phyloP scores from a whole-genome alignment of 1,284 basidiomycete species.

The Tilletia setariae region DNA sequence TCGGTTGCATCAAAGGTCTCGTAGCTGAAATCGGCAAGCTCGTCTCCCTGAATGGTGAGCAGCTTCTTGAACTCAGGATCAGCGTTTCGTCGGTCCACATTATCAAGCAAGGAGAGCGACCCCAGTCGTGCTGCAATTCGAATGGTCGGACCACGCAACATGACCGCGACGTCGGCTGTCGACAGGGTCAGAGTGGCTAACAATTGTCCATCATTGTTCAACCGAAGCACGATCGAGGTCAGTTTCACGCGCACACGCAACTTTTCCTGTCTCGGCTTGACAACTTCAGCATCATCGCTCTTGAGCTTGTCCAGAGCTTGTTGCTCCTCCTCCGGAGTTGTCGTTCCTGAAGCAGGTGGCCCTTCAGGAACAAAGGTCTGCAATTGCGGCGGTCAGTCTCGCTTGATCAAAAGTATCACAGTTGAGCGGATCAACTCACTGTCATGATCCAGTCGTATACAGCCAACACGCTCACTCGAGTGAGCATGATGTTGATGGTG shows the following conservation, averaged over 20 bases:
- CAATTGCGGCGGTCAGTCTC: background rate
- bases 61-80: conserved; percentile 76
- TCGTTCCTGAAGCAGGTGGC: background rate
- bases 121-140: conserved; percentile 80
- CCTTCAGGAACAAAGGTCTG: conserved; percentile 13
- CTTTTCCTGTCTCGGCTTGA: conserved; percentile 59
- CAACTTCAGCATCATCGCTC: conserved; percentile 25
- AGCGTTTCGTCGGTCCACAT: conserved; percentile 60
- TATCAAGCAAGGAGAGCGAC: conserved; percentile 78
- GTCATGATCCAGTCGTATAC: conserved; percentile 98
- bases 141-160: conserved; percentile 73
- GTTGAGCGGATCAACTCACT: conserved; percentile 63
- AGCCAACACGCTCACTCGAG: conserved; percentile 84
- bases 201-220: conserved; percentile 71
- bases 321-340: background rate
- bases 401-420: background rate
- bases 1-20: conserved; percentile 76
- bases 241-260: conserved; percentile 81
- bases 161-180: conserved; percentile 80
- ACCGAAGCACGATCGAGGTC: conserved; percentile 77
- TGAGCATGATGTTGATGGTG: conserved; percentile 84
- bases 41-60: conserved; percentile 88
- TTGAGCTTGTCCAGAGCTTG: background rate
- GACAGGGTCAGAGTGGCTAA: conserved; percentile 87
- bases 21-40: conserved; percentile 92